These are phyloP conservation scores for Apiospora koreana DNA, from an alignment of 2,329 filamentous ascomycete species.

Conservation along the genomic window DNA sequence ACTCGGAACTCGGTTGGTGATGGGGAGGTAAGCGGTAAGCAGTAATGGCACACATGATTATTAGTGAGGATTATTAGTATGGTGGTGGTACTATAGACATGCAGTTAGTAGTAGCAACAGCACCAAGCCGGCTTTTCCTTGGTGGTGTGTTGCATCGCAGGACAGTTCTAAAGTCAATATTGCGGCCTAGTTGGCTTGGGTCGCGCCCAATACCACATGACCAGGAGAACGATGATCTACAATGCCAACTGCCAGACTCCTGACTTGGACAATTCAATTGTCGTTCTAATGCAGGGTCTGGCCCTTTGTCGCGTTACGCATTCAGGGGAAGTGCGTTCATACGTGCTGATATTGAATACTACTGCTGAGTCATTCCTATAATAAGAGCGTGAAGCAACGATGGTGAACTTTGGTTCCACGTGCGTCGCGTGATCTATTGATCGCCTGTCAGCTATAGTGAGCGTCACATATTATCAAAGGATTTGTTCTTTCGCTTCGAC, in stretches of 20 bases:
- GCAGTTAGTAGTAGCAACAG: too few species aligned
- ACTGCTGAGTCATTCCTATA: background rate
- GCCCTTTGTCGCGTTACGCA: background rate
- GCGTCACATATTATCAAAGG: background rate
- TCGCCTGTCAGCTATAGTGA: background rate
- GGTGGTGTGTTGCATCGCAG: conserved; percentile 5
- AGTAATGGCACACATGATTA: too few species aligned
- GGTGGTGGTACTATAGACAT: too few species aligned
- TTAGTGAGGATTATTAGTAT: too few species aligned
- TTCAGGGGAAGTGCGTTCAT: background rate
- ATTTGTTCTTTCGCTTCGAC: background rate
- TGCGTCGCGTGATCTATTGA: background rate
- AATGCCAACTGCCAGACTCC: background rate
- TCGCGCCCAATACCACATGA: background rate
- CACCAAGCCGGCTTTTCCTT: background rate
- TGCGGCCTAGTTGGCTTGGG: background rate
- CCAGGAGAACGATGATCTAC: background rate
- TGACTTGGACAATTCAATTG: background rate
- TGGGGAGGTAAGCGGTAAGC: too few species aligned
- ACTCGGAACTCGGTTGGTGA: background rate
- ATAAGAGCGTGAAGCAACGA: background rate
- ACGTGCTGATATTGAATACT: background rate
- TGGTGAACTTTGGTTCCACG: background rate
- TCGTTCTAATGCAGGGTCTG: background rate
- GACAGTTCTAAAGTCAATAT: background rate